Evolutionary conservation across 1,139 yeast genomes (phyloP).

Genomic region (Geotrichum citri-aurantii): DNA sequence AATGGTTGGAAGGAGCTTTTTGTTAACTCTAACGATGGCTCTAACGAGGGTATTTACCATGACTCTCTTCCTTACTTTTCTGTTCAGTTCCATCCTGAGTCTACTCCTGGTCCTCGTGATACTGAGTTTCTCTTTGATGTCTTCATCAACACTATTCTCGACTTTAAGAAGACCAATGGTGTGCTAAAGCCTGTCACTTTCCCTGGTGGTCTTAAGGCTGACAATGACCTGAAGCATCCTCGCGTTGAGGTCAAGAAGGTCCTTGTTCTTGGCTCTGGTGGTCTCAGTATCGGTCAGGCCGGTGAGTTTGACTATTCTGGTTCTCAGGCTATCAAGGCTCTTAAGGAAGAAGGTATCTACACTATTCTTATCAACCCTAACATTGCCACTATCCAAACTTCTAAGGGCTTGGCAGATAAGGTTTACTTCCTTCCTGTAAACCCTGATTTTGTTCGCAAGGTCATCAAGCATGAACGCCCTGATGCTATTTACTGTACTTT

Average conservation of each 20-base stretch:
- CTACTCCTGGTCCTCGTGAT: constrained; percentile 99
- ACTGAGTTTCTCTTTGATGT: constrained; percentile 96
- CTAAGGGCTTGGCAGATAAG: constrained; percentile 92
- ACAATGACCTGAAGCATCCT: constrained; percentile 59
- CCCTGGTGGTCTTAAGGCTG: constrained; percentile 82
- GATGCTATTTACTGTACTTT: constrained; percentile 96
- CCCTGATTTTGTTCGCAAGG: constrained; percentile 93
- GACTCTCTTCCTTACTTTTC: constrained; percentile 85
- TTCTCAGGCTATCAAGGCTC: constrained; percentile 71
- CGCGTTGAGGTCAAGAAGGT: constrained; percentile 86
- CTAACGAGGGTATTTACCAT: constrained; percentile 98
- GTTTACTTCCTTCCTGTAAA: constrained; percentile 92
- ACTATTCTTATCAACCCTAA: constrained; percentile 92
- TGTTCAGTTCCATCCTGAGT: constrained; percentile 99
- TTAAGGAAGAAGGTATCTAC: constrained; percentile 80
- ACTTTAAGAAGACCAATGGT: constrained; percentile 51
- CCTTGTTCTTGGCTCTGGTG: constrained; percentile 96
- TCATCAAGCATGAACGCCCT: constrained; percentile 89
- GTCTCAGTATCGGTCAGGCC: constrained; percentile 97
- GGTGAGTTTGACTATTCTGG: constrained; percentile 99
- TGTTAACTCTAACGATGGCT: constrained; percentile 93
- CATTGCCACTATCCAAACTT: constrained; percentile 96
- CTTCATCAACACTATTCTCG: constrained; percentile 75
- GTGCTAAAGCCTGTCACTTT: constrained; percentile 67
- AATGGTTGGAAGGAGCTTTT: constrained; percentile 90